Percentiles rank a stretch among this genome's conserved stretches.
These are phyloP conservation scores for Nymphaea colorata DNA, from an alignment of 164 flowering plant genomes.

Conservation along the genomic window DNA sequence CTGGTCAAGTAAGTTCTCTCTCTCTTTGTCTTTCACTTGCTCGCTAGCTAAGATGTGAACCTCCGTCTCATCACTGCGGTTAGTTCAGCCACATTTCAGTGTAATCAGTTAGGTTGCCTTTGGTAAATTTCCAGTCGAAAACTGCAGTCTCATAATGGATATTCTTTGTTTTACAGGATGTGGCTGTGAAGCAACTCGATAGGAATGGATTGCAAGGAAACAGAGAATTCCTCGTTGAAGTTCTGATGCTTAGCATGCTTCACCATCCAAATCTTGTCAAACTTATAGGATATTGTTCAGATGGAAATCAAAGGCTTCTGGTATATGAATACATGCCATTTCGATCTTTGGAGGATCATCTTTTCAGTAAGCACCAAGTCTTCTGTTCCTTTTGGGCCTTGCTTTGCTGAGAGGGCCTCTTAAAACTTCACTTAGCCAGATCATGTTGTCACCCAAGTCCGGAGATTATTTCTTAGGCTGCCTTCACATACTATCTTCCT, in stretches of 20 bases:
- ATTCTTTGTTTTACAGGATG: neutral
- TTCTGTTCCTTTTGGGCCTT: too few species aligned
- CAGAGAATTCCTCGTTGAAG: slow-evolving; percentile 10
- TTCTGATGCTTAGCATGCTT: slow-evolving; percentile 9
- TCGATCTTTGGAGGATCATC: slow-evolving; percentile 7
- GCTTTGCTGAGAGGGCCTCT: too few species aligned
- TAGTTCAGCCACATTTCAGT: too few species aligned
- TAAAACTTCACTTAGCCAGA: too few species aligned
- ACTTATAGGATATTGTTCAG: slow-evolving; percentile 9
- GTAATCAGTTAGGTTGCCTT: too few species aligned
- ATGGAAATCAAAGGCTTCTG: slow-evolving; percentile 9
- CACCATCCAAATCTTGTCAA: slow-evolving; percentile 13
- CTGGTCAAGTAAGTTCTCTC: slow-evolving; percentile 27
- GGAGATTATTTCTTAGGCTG: too few species aligned
- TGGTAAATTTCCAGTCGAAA: too few species aligned
- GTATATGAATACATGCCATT: slow-evolving; percentile 11
- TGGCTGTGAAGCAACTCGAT: slow-evolving; percentile 8
- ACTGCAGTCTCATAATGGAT: neutral
- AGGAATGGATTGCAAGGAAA: slow-evolving; percentile 10
- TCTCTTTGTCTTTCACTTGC: neutral
- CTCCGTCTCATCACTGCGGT: too few species aligned
- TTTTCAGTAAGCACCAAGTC: neutral
- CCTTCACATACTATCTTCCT: too few species aligned
- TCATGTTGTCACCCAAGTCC: too few species aligned
- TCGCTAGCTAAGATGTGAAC: too few species aligned